Evolutionary conservation across 2,329 filamentous ascomycete genomes (phyloP), one percentile per base, ranked within the genome.

Genomic region (Trichoderma hamatum): DNA sequence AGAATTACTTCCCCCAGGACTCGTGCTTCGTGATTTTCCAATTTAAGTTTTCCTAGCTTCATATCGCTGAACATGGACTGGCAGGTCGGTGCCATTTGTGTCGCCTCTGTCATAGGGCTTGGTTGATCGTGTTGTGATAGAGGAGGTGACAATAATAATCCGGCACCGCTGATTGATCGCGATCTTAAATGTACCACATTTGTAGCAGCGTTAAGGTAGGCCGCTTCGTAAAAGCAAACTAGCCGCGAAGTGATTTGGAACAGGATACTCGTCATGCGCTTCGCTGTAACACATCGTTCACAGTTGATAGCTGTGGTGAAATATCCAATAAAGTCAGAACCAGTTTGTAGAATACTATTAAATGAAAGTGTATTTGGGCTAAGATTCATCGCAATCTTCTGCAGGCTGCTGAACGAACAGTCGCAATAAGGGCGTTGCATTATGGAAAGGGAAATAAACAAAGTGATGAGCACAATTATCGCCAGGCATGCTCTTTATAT

Each of bases 201-300:
- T 11, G 67, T 24, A 28, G 60, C 60, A 43, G 60, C 60, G 28
- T 59, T 65, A 11, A 69, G 26, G 24, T 65, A 65, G 28, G 60
- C 60, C 0, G 67, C 67, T 49, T 69, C 67, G 61, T 69, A 69
- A 24, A 34, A 69, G 51, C 67, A 63, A 7, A 69, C 67, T 6
- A 69, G 52, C 3, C 67, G 67, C 11, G 67, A 69, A 16, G 60
- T 69, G 46, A 58, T 66, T 65, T 69, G 67, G 19, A 61, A 69
- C 39, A 69, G 26, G 6, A 59, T 65, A 39, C 52, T 39, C 9
- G 61, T 65, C 36, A 65, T 65, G 21, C 67, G 67, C 9, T 65
- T 58, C 7, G 67, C 24, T n/a, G 60, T 51, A 49, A 56, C 28
- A 52, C 67, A 69, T 65, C 60, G 19, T 19, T 56, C 30, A 16